Evolutionary conservation across 345 rosid genomes (phyloP), one percentile per base, ranked within the genome.

Genomic region (Lepidium didymum): DNA sequence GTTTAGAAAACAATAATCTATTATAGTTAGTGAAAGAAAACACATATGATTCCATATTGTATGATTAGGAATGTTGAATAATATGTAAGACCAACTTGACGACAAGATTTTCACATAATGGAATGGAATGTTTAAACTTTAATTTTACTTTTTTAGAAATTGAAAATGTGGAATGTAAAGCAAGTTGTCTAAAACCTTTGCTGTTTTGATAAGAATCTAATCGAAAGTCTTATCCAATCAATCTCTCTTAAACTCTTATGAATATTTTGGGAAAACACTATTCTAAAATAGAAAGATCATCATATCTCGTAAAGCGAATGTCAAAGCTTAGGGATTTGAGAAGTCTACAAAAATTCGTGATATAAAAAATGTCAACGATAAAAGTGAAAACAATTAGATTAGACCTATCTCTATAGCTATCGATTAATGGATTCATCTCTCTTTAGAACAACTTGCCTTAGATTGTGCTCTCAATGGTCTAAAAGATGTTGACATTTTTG

Each of bases 381-480:
- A 64, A 57, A 40, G 60, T 49, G 23, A 72, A 49, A 29, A 47
- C 3, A 31, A 5, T 38, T 49, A 10, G 33, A 64, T 41, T 73
- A 64, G 37, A 49, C 40, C 67, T 57, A 72, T 31, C 21, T 44
- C 31, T 29, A 29, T 29, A 64, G 60, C 71, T 72, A 47, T 10
- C 51, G 27, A 18, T 51, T 73, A 57, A 50, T 57, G 72, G 67
- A 33, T 33, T 65, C 56, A 21, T 5, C 41, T 50, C 66, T 64
- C 77, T 41, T 65, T 46, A 57, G 15, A 36, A 23, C 77, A 57
- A 73, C 67, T 73, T 73, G 72, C 33, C 53, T 56, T 65, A 65
- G 66, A 57, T 43, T 65, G 46, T 50, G 61, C 38, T 65, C 50
- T 73, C 31, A 21, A 19, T 49, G 64, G 65, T 50, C 65, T 56